A percentile compares a stretch with the other conserved stretches of the same genome.
Evolutionary conservation across 2,329 filamentous ascomycete species (phyloP).

Genomic region (Aschersonia sp.): DNA sequence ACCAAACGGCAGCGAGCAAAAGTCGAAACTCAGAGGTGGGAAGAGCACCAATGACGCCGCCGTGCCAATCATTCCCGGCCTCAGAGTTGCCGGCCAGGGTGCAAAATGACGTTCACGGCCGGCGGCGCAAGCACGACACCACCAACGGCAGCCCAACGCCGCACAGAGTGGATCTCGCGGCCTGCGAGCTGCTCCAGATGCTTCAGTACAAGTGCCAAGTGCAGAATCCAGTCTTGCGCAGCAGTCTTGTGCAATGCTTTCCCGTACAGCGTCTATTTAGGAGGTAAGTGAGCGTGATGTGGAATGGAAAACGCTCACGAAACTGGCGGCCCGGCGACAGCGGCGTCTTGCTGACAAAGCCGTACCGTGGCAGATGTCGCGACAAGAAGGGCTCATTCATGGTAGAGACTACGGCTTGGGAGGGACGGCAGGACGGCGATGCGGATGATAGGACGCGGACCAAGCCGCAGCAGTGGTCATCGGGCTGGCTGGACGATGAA

Average conservation of each 20-base stretch:
- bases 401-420: constrained; percentile 52
- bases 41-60: constrained; percentile 36
- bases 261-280: constrained; percentile 46
- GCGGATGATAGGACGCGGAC: constrained; percentile 1
- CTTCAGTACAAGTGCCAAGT: constrained; percentile 47
- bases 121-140: constrained; percentile 34
- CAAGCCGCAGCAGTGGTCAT: constrained; percentile 18
- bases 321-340: neutral
- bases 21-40: neutral
- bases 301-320: no score
- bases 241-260: constrained; percentile 38
- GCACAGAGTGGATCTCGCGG: constrained; percentile 31
- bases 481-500: constrained; percentile 20
- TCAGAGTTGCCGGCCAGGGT: constrained; percentile 32
- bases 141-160: constrained; percentile 10
- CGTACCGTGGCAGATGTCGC: constrained; percentile 30
- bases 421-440: constrained; percentile 19
- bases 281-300: constrained; percentile 26
- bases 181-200: constrained; percentile 42
- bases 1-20: neutral
- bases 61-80: constrained; percentile 38
- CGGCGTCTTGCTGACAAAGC: constrained; percentile 1
- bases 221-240: constrained; percentile 25
- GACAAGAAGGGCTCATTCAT: constrained; percentile 42
- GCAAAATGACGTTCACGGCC: constrained; percentile 32